Percentiles rank a stretch among this genome's conserved stretches.
Conservation (phyloP, 768 basidiomycete genomes). For the Termitomyces sp. region DNA sequence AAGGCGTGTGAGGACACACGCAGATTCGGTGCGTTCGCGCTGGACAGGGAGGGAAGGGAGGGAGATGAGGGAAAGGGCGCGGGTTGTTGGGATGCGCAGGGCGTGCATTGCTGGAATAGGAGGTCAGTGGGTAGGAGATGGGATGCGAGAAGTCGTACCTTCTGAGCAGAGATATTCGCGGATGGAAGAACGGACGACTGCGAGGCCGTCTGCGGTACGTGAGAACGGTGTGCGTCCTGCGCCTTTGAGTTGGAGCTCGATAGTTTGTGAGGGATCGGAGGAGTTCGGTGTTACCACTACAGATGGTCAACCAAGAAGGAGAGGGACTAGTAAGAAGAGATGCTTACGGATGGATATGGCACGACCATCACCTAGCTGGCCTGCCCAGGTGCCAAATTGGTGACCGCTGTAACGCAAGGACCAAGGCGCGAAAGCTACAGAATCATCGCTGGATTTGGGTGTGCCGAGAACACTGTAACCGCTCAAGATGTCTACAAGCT, state of each 20-base stretch:
- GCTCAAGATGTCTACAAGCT: constrained; percentile 76
- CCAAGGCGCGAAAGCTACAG: constrained; percentile 64
- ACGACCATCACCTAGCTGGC: constrained; percentile 93
- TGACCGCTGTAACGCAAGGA: constrained; percentile 88
- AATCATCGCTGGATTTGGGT: constrained; percentile 8
- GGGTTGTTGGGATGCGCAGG: constrained; percentile 81
- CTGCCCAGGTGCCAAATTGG: constrained; percentile 87
- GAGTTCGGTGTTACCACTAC: constrained; percentile 78
- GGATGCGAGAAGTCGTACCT: constrained; percentile 37
- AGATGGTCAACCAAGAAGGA: neutral
- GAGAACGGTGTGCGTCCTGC: constrained; percentile 93
- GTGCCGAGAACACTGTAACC: constrained; percentile 70
- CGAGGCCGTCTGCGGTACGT: constrained; percentile 87
- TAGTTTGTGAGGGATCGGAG: constrained; percentile 41
- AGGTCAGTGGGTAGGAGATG: neutral
- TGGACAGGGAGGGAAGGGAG: constrained; percentile 68
- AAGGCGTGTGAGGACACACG: constrained; percentile 71
- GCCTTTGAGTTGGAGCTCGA: constrained; percentile 94
- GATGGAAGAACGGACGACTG: constrained; percentile 90
- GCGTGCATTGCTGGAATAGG: constrained; percentile 45
- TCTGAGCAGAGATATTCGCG: constrained; percentile 93
- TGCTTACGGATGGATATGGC: constrained; percentile 72
- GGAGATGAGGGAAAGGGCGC: constrained; percentile 75
- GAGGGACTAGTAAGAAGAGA: neutral
- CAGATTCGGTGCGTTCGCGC: constrained; percentile 70